phyloP scores from a whole-genome alignment of 1,284 basidiomycete species.

The Stereum hirsutum region DNA sequence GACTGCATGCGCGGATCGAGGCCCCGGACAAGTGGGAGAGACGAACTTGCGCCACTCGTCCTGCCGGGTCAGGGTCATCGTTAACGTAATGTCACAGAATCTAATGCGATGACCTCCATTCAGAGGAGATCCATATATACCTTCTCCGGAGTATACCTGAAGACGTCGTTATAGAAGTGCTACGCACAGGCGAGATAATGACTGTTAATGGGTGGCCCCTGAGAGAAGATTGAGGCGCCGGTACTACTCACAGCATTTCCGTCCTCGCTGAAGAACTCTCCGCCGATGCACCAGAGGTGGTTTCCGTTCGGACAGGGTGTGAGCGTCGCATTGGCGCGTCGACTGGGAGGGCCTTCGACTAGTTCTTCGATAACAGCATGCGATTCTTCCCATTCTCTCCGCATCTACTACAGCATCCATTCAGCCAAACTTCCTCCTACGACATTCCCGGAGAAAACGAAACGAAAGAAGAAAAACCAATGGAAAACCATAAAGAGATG shows the following conservation, averaged over 20 bases:
- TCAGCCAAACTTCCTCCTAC: neutral
- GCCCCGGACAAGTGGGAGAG: constrained; percentile 76
- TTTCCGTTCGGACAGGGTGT: constrained; percentile 72
- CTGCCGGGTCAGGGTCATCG: constrained; percentile 19
- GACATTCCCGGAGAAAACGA: constrained; percentile 6
- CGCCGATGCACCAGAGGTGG: constrained; percentile 75
- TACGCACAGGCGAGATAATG: too few species aligned
- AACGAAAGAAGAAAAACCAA: too few species aligned
- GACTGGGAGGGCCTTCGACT: constrained; percentile 69
- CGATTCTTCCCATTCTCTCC: constrained; percentile 63
- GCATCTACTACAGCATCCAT: constrained; percentile 43
- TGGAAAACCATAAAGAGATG: too few species aligned
- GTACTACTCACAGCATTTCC: constrained; percentile 55
- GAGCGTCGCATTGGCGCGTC: constrained; percentile 75
- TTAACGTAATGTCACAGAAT: neutral
- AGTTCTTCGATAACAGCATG: constrained; percentile 73
- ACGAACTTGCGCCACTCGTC: constrained; percentile 85
- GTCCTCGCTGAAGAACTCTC: constrained; percentile 82
- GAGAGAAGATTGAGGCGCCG: constrained; percentile 5
- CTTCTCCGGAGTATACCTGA: constrained; percentile 77
- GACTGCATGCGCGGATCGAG: constrained; percentile 78
- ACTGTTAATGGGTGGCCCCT: constrained; percentile 7
- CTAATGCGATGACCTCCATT: constrained; percentile 3
- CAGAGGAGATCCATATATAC: too few species aligned
- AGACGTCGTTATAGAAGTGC: constrained; percentile 79